A percentile compares a stretch with the other conserved stretches of the same genome.
phyloP scores from a whole-genome alignment of 1,284 basidiomycete genomes.

The Sporisorium sorghi region DNA sequence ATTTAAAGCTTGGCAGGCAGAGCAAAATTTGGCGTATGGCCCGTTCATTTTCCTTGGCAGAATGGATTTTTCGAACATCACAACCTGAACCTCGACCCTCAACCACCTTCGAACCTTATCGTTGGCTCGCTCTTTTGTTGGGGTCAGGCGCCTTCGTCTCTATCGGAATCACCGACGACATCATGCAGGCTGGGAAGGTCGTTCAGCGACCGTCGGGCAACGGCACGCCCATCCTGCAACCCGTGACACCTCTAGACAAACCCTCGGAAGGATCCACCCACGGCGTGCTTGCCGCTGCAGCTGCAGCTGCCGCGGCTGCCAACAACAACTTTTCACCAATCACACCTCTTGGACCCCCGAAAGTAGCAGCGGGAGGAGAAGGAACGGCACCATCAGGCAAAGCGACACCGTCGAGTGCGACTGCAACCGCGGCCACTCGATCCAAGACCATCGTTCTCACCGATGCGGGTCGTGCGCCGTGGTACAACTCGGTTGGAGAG shows the following conservation, averaged over 20 bases:
- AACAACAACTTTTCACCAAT: no score
- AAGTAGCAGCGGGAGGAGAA: constrained; percentile 11
- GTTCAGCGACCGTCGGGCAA: constrained; percentile 43
- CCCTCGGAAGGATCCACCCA: constrained; percentile 13
- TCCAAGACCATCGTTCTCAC: constrained; percentile 57
- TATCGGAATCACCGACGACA: background rate
- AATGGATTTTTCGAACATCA: background rate
- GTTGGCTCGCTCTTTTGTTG: background rate
- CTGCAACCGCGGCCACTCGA: constrained; percentile 27
- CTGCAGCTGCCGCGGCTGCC: constrained; percentile 25
- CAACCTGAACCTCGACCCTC: constrained; percentile 2
- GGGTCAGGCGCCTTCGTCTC: background rate
- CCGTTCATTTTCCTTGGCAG: background rate
- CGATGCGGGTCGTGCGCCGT: constrained; percentile 70
- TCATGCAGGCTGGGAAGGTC: constrained; percentile 42
- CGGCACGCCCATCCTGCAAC: constrained; percentile 46
- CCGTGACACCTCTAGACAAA: constrained; percentile 28
- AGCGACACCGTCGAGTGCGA: constrained; percentile 10
- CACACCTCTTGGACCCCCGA: constrained; percentile 16
- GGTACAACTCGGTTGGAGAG: constrained; percentile 80
- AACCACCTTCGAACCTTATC: background rate
- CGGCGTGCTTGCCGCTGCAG: constrained; percentile 30
- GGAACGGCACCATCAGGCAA: constrained; percentile 15
- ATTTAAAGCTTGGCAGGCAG: background rate
- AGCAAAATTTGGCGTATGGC: constrained; percentile 1